Evolutionary conservation across 176 grass and related monocot genomes (phyloP), one percentile per base, ranked within the genome.

Genomic region (Lolium perenne): DNA sequence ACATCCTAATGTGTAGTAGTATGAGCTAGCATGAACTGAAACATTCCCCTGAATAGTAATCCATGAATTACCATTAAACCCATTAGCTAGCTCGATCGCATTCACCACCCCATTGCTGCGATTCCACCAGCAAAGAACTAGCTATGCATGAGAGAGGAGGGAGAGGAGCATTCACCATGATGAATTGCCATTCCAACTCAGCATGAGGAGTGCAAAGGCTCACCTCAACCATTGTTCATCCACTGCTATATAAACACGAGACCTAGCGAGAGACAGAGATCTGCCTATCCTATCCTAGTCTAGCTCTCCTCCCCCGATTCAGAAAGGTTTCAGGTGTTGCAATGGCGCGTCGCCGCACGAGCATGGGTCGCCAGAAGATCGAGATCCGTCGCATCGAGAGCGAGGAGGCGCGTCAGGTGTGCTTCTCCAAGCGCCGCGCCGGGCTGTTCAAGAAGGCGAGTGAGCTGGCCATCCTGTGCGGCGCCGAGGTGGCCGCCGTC

Each of bases 391-490:
- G 46, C 45, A 84, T 89, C 45, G 82, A 85, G 67, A 71, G 70
- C 48, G 82, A 85, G 48, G 67, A 89, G 22, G 87, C 87, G 1
- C 68, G 76, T 7, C 82, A 74, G 62, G 68, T 85, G 8, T 85
- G 91, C 78, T 93, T 93, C 88, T 93, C 88, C 13, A 93, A 93
- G 75, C 26, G 91, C 25, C 74, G 88, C 9, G 80, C 82, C 0
- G 88, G 88, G 1, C n/a, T 93, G 8, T 93, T 90, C 81, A 89
- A 89, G 57, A 93, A 93, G 81, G 85, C 91, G 0, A 90, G 88
- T 43, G 91, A 93, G 43, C 26, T 93, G 21, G 81, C 88, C 11
- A 87, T 86, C 8, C 88, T 93, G 6, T 93, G 91, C 50, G 82
- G 91, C 13, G 77, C 88, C 16, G 81, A 93, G 18, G 81, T 91